A percentile compares a stretch with the other conserved stretches of the same genome.
These are phyloP conservation scores for Ministeria vibrans DNA, from an alignment of 78 protist species.

Conservation along the genomic window DNA sequence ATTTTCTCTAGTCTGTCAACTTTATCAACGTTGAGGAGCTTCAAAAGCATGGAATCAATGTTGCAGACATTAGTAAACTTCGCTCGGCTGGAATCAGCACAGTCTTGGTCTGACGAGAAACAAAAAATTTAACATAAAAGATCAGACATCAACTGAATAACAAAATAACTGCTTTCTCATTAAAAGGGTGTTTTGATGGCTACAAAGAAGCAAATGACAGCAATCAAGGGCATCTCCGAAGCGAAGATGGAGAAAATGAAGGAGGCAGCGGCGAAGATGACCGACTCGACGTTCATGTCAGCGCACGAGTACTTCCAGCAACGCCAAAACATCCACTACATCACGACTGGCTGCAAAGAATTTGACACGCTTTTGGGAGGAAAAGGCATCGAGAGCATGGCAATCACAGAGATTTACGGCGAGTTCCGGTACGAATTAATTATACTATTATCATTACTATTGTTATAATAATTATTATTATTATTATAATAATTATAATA, in stretches of 20 bases:
- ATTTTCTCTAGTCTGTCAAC: too few relatives aligned
- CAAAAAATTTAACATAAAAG: too few relatives aligned
- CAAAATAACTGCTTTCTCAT: neutral
- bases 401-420: constrained; percentile 97
- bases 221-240: constrained; percentile 67
- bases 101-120: too few relatives aligned
- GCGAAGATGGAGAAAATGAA: constrained; percentile 68
- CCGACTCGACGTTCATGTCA: constrained; percentile 25
- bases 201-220: constrained; percentile 19
- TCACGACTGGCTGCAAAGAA: constrained; percentile 88
- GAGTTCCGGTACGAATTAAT: too few relatives aligned
- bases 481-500: too few relatives aligned
- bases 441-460: too few relatives aligned
- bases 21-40: constrained; percentile 35
- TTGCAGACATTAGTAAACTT: constrained; percentile 63
- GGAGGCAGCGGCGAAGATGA: constrained; percentile 33
- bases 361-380: constrained; percentile 60
- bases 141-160: too few relatives aligned
- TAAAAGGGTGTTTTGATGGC: constrained; percentile 37
- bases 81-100: constrained; percentile 52
- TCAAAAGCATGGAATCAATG: constrained; percentile 54
- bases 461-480: neutral
- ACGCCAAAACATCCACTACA: constrained; percentile 50
- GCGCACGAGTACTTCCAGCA: constrained; percentile 7
- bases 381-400: constrained; percentile 96